Evolutionary conservation across 441 rosid species (phyloP).

Genomic region (Erodium moschatum): DNA sequence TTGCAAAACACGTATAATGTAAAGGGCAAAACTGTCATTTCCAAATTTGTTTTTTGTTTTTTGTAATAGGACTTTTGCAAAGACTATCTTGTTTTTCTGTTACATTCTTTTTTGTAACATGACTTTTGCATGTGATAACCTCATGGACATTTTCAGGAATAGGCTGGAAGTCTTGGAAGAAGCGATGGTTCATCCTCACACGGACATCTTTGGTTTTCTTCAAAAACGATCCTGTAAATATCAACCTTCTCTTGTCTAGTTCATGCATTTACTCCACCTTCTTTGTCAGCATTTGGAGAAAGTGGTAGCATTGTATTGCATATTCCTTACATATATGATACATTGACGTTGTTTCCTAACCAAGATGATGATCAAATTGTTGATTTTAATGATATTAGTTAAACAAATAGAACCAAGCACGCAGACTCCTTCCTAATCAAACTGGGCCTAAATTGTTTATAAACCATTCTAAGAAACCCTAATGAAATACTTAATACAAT

Average conservation of each 20-base stretch:
- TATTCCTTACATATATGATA: too few relatives aligned
- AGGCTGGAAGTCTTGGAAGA: constrained; percentile 99
- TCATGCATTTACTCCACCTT: not conserved
- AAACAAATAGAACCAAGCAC: too few relatives aligned
- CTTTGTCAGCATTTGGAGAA: too few relatives aligned
- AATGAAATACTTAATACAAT: too few relatives aligned
- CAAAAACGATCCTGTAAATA: constrained; percentile 90
- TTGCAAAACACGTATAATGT: not conserved
- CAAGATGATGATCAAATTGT: too few relatives aligned
- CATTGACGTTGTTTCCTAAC: too few relatives aligned
- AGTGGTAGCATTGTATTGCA: too few relatives aligned
- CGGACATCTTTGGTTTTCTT: constrained; percentile 94
- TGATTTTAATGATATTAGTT: too few relatives aligned
- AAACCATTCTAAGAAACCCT: too few relatives aligned
- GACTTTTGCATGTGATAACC: constrained; percentile 3
- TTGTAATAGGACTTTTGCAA: not conserved
- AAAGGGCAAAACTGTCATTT: not conserved
- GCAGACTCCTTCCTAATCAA: too few relatives aligned
- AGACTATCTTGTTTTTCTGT: not conserved
- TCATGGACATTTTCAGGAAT: constrained; percentile 45
- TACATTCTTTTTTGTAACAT: not conserved
- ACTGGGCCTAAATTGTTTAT: too few relatives aligned
- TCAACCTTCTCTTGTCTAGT: not conserved
- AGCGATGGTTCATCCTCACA: constrained; percentile 95
- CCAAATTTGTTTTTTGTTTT: not conserved